Percentiles rank a stretch among this genome's conserved stretches.
Evolutionary conservation across 305 asterid genomes (phyloP).

Genomic region (Solanum aculeatissimum): DNA sequence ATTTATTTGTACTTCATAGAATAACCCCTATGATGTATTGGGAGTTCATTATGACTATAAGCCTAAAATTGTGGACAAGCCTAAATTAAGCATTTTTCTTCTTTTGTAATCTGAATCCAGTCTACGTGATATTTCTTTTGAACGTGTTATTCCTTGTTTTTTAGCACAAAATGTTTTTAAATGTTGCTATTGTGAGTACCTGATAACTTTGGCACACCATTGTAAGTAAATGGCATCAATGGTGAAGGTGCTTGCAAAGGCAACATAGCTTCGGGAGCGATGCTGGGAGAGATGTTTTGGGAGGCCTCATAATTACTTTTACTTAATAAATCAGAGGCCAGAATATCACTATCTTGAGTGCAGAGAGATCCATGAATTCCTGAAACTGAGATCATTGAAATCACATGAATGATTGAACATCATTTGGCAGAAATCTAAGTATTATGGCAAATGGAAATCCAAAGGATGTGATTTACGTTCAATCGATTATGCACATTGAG

Average conservation of each 20-base stretch:
- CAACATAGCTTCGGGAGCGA: neutral
- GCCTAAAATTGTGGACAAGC: neutral
- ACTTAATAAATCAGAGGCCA: neutral
- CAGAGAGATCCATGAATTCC: conserved; percentile 1
- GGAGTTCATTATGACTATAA: neutral
- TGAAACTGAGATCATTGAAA: neutral
- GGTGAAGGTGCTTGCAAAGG: conserved; percentile 17
- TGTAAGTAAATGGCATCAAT: conserved; percentile 12
- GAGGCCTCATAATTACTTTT: neutral
- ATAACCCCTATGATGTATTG: neutral
- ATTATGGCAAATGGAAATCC: neutral
- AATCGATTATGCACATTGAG: neutral
- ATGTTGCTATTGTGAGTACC: neutral
- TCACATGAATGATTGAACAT: neutral
- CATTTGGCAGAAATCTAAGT: neutral
- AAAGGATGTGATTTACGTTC: neutral
- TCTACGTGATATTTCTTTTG: neutral
- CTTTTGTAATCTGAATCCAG: neutral
- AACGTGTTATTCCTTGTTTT: neutral
- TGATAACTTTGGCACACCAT: conserved; percentile 20
- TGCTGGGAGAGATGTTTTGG: neutral
- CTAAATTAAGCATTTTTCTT: neutral
- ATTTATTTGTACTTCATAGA: neutral
- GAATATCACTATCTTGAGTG: neutral
- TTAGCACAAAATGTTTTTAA: neutral